Conservation (phyloP, 2,329 filamentous ascomycete genomes). For the Pestalotiopsis sp. region DNA sequence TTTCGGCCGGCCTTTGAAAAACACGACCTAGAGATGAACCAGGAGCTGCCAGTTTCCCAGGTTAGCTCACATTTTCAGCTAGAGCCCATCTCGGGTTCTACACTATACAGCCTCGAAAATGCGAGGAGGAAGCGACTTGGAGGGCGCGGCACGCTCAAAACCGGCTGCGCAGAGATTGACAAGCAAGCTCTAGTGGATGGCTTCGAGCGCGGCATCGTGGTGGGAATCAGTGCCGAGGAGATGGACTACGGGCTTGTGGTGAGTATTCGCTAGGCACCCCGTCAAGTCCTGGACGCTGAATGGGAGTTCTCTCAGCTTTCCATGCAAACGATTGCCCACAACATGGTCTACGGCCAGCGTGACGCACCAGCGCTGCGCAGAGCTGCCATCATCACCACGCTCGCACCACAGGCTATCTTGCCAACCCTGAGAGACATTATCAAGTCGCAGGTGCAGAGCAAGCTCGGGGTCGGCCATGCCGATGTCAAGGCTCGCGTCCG, state of each 20-base stretch:
- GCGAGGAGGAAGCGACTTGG: slow-evolving; percentile 34
- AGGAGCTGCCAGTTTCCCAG: slow-evolving; percentile 34
- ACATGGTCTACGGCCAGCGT: slow-evolving; percentile 33
- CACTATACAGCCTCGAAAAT: slow-evolving; percentile 43
- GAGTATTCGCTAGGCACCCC: slow-evolving; percentile 21
- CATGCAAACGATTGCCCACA: slow-evolving; percentile 48
- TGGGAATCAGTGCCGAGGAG: slow-evolving; percentile 57
- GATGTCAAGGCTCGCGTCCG: slow-evolving; percentile 29
- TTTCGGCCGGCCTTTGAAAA: neutral
- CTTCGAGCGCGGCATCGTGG: slow-evolving; percentile 52
- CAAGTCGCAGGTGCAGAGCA: slow-evolving; percentile 33
- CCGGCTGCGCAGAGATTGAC: slow-evolving; percentile 54
- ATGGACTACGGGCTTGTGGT: slow-evolving; percentile 52
- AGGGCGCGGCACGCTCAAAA: slow-evolving; percentile 35
- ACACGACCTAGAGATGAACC: neutral
- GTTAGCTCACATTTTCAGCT: slow-evolving; percentile 48
- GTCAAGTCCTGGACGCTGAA: neutral
- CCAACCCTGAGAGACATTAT: slow-evolving; percentile 45
- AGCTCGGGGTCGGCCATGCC: slow-evolving; percentile 20
- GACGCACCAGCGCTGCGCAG: slow-evolving; percentile 10
- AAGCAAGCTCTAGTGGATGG: slow-evolving; percentile 44
- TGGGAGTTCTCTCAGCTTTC: slow-evolving; percentile 35
- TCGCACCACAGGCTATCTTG: slow-evolving; percentile 43
- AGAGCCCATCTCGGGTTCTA: slow-evolving; percentile 47
- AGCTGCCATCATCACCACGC: slow-evolving; percentile 53